Percentiles rank a stretch among this genome's conserved stretches.
phyloP scores from a whole-genome alignment of 257 asterid genomes.

The Galeopsis tetrahit region DNA sequence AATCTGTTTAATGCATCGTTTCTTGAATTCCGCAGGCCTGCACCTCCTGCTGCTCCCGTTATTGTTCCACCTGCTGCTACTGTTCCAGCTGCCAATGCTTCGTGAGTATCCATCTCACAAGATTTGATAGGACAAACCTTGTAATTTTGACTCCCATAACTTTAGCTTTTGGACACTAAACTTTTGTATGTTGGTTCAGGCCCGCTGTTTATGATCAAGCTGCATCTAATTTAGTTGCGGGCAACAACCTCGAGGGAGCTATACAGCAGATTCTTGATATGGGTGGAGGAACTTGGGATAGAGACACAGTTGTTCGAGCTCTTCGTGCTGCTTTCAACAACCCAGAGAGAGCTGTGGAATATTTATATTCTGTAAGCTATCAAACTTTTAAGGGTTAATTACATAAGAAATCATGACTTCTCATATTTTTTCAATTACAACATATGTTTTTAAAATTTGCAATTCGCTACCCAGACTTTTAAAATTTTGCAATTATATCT shows the following conservation, averaged over 20 bases:
- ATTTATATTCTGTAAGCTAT: constrained; percentile 68
- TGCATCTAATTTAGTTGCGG: constrained; percentile 74
- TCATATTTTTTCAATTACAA: too few species aligned
- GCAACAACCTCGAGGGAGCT: constrained; percentile 65
- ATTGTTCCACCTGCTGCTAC: constrained; percentile 36
- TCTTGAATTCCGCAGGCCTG: constrained; percentile 38
- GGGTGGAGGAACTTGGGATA: constrained; percentile 91
- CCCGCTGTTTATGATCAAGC: constrained; percentile 68
- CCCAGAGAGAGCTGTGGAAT: constrained; percentile 89
- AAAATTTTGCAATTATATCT: too few species aligned
- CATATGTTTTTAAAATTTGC: too few species aligned
- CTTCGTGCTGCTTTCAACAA: constrained; percentile 84
- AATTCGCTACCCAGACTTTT: too few species aligned
- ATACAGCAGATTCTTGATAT: constrained; percentile 82
- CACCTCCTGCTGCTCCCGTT: constrained; percentile 28
- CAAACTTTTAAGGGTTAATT: background rate
- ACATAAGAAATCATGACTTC: too few species aligned
- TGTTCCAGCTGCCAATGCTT: constrained; percentile 34
- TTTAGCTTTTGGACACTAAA: background rate
- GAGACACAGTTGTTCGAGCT: constrained; percentile 77
- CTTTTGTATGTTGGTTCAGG: constrained; percentile 30
- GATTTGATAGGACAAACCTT: background rate
- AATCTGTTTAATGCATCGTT: background rate
- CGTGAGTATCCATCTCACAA: constrained; percentile 38
- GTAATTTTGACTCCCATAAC: background rate